phyloP scores from a whole-genome alignment of 495 filamentous ascomycete genomes.

The Annulohypoxylon stygium region DNA sequence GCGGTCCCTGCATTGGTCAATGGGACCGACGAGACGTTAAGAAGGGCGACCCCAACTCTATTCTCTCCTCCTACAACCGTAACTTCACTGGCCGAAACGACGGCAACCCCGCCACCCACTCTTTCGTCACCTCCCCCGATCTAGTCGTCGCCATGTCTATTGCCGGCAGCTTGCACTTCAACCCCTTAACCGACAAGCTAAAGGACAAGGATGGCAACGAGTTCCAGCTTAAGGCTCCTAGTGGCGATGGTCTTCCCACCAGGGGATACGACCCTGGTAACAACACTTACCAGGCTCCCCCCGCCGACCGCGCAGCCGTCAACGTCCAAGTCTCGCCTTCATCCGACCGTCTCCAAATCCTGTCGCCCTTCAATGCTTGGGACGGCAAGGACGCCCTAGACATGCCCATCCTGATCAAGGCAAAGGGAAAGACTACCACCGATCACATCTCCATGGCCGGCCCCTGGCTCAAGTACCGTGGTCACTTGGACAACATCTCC shows the following conservation, averaged over 20 bases:
- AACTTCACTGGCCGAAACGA: conserved; percentile 99
- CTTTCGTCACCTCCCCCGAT: conserved; percentile 98
- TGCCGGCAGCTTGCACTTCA: conserved; percentile 94
- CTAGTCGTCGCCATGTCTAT: conserved; percentile 92
- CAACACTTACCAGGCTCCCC: conserved; percentile 98
- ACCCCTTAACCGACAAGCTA: conserved; percentile 92
- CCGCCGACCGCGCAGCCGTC: conserved; percentile 77
- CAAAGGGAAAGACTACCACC: conserved; percentile 97
- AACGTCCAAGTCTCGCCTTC: conserved; percentile 86
- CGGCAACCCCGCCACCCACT: conserved; percentile 97
- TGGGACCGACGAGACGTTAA: conserved; percentile 96
- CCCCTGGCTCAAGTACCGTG: conserved; percentile 99
- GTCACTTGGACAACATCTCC: conserved; percentile 99
- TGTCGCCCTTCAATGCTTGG: conserved; percentile 88
- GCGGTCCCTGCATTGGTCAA: conserved; percentile 83
- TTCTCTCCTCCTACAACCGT: conserved; percentile 96
- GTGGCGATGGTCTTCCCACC: conserved; percentile 83
- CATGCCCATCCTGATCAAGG: conserved; percentile 97
- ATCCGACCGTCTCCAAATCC: conserved; percentile 94
- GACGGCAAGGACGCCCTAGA: conserved; percentile 91
- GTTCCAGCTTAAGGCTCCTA: conserved; percentile 84
- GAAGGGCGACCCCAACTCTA: conserved; percentile 97
- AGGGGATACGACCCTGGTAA: conserved; percentile 92
- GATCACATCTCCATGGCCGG: conserved; percentile 99
- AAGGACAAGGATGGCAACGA: conserved; percentile 99